Base-by-base conservation (phyloP, 495 filamentous ascomycete species). In the Astrothelium subdiscretum region DNA sequence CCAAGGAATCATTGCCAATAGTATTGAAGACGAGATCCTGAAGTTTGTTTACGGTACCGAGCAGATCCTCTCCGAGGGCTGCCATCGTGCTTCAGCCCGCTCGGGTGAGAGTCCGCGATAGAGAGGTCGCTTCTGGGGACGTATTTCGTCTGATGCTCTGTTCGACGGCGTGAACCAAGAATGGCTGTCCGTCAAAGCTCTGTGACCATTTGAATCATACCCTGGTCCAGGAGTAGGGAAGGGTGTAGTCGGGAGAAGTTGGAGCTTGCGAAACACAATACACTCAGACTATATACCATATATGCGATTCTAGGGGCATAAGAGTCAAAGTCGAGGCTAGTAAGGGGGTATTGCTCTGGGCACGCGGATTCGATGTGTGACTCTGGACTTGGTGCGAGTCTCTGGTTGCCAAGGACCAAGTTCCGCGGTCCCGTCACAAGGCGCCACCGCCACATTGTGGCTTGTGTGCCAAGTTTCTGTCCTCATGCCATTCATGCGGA, bases 21-120 rank as follows among this genome's bases (percentile, higher is more conserved):
- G 95, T 98, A 78, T 98, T 97, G 78, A 98, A 97, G 62, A 98
- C 94, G 70, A 99, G 76, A 76, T 99, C 94, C 71, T 98, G 95
- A 64, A 98, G 81, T 78, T 92, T 92, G 77, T 98, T 97, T 72
- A 97, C 94, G 58, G 88, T 92, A 61, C 83, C 82, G 71, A 98
- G 81, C 72, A 98, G 78, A 73, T 97, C 91, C 70, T 98, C 94
- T 69, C 94, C 94, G 60, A 96, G 83, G 63, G 83, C 77, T 35
- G 85, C 81, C 85, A 88, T 88, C 29, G 31, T 66, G 48, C 12
- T 24, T 54, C 24, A 20, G 29, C 12, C 48, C 20, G 20, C 8
- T 8, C 22, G 2, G 24, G 11, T 10, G 15, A 24, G 8, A 15
- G 2, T 54, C 24, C 15, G 24, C 4, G 0, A 11, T 4, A 5